Percentiles rank a stretch among this genome's conserved stretches.
These are phyloP conservation scores for Protea cynaroides DNA, from an alignment of 164 flowering plant genomes.

Conservation along the genomic window DNA sequence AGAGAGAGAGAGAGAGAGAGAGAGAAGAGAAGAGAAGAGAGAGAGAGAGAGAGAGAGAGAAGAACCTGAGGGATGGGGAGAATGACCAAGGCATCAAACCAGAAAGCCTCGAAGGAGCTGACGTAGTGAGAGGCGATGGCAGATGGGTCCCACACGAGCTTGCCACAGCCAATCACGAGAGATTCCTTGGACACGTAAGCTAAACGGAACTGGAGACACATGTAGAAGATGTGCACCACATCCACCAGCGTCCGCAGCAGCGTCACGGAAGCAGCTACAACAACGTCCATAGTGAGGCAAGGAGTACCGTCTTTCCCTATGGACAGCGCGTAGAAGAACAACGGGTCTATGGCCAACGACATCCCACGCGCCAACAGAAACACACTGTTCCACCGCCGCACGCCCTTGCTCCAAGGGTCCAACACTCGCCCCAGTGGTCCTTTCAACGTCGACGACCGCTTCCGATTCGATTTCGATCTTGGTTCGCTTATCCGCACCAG, in stretches of 20 bases:
- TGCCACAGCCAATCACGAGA: slow-evolving; percentile 87
- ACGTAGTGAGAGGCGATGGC: slow-evolving; percentile 69
- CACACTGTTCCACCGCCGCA: slow-evolving; percentile 70
- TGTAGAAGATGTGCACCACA: slow-evolving; percentile 66
- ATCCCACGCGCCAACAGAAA: slow-evolving; percentile 66
- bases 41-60: background rate
- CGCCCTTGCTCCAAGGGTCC: slow-evolving; percentile 80
- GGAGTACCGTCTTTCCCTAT: slow-evolving; percentile 63
- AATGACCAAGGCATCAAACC: slow-evolving; percentile 87
- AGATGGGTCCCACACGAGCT: slow-evolving; percentile 92
- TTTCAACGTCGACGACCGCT: background rate
- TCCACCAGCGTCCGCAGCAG: slow-evolving; percentile 68
- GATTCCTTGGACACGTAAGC: slow-evolving; percentile 91
- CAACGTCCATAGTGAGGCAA: slow-evolving; percentile 83
- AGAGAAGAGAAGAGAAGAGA: background rate
- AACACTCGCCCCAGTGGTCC: slow-evolving; percentile 42
- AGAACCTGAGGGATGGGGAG: slow-evolving; percentile 92
- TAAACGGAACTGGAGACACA: slow-evolving; percentile 78
- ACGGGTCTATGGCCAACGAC: slow-evolving; percentile 85
- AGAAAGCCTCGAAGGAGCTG: slow-evolving; percentile 72
- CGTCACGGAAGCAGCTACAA: slow-evolving; percentile 61
- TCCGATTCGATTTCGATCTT: background rate
- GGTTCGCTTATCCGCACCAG: slow-evolving; percentile 52
- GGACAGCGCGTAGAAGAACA: slow-evolving; percentile 81
- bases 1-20: no score